Conservation (phyloP, 352 stramenopile species). For the Hyaloperonospora arabidopsidis region DNA sequence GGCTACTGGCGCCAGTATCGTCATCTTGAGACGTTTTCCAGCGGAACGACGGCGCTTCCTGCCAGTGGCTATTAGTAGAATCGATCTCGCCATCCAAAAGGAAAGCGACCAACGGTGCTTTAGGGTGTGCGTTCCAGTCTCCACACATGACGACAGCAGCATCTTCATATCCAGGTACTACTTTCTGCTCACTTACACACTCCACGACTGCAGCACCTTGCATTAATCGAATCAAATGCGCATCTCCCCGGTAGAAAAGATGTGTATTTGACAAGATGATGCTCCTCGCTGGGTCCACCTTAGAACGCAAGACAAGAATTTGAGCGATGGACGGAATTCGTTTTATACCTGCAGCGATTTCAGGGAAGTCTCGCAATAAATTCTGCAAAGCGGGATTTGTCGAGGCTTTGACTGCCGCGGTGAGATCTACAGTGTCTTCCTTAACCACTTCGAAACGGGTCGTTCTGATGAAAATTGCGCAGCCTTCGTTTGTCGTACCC, state of each 20-base stretch:
- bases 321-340: conserved; percentile 63
- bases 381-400: conserved; percentile 26
- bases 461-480: conserved; percentile 42
- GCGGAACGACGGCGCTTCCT: conserved; percentile 36
- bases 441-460: conserved; percentile 41
- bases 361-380: conserved; percentile 46
- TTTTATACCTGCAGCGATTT: conserved; percentile 41
- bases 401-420: conserved; percentile 26
- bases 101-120: conserved; percentile 38
- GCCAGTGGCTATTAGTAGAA: conserved; percentile 45
- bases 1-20: conserved; percentile 2
- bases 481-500: conserved; percentile 61
- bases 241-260: conserved; percentile 66
- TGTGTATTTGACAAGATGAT: conserved; percentile 67
- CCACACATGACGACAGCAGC: conserved; percentile 52
- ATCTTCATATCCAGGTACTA: conserved; percentile 14
- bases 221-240: conserved; percentile 56
- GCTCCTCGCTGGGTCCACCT: conserved; percentile 11
- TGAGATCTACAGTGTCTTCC: conserved; percentile 39
- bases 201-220: conserved; percentile 43
- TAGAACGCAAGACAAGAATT: conserved; percentile 38
- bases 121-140: conserved; percentile 59
- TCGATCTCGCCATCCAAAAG: conserved; percentile 43
- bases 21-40: conserved; percentile 30
- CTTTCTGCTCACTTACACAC: conserved; percentile 26